phyloP scores from a whole-genome alignment of 768 basidiomycete species.

The Kwoniella europaea region DNA sequence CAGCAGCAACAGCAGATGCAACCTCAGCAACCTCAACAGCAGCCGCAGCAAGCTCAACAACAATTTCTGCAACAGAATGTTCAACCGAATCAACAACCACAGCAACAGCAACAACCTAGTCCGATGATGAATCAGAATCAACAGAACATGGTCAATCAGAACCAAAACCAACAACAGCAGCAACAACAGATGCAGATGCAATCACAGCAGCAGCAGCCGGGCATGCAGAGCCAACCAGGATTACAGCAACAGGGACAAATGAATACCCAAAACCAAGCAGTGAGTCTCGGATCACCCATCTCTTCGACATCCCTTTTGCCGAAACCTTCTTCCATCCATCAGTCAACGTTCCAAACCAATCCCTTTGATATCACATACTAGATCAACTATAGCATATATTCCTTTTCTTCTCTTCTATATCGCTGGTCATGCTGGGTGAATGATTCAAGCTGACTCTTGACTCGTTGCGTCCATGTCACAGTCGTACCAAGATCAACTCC shows the following conservation, averaged over 20 bases:
- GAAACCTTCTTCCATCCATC: not conserved
- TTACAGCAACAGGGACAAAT: constrained; percentile 27
- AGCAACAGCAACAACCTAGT: not conserved
- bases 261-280: constrained; percentile 20
- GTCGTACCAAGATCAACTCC: constrained; percentile 27
- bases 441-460: constrained; percentile 10
- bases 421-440: not conserved
- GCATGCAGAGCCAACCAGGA: constrained; percentile 17
- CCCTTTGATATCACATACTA: no score
- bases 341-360: no score
- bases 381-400: not conserved
- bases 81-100: not conserved
- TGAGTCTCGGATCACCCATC: constrained; percentile 1
- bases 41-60: not conserved
- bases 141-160: constrained; percentile 1
- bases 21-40: not conserved
- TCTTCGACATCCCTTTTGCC: not conserved
- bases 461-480: not conserved
- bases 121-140: constrained; percentile 22
- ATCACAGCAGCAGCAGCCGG: constrained; percentile 16
- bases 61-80: not conserved
- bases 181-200: constrained; percentile 24
- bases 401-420: not conserved
- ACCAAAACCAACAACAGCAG: constrained; percentile 23
- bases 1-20: constrained; percentile 24